phyloP scores from a whole-genome alignment of 1,284 basidiomycete species.

The Agaricales sp. region DNA sequence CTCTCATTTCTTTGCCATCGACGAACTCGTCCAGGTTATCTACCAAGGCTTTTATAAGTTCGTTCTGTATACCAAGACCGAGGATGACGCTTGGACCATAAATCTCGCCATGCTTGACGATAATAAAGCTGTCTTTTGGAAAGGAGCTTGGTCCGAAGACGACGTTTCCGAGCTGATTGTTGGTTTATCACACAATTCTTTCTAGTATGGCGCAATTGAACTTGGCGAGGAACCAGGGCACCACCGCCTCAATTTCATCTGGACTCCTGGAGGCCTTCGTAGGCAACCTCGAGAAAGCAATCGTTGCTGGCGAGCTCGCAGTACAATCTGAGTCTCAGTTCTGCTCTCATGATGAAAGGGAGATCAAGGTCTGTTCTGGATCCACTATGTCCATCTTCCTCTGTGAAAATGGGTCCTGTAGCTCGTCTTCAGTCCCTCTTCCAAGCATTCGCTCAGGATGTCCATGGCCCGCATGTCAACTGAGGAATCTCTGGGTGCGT shows the following conservation, averaged over 20 bases:
- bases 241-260: not conserved
- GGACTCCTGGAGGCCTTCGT: not conserved
- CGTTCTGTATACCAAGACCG: not conserved
- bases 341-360: not conserved
- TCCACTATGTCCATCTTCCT: not conserved
- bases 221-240: not conserved
- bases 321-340: not conserved
- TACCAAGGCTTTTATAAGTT: not conserved
- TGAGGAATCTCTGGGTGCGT: not conserved
- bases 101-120: not conserved
- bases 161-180: not conserved
- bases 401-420: not conserved
- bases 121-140: not conserved
- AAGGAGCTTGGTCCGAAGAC: not conserved
- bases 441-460: not conserved
- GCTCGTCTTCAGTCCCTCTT: not conserved
- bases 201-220: not conserved
- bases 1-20: not conserved
- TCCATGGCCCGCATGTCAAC: not conserved
- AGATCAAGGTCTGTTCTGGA: not conserved
- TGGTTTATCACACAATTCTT: not conserved
- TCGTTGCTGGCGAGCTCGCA: not conserved
- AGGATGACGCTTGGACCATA: not conserved
- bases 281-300: not conserved
- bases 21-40: not conserved